Conservation (phyloP, 1,284 basidiomycete genomes). For the Phellopilus nigrolimitatus region DNA sequence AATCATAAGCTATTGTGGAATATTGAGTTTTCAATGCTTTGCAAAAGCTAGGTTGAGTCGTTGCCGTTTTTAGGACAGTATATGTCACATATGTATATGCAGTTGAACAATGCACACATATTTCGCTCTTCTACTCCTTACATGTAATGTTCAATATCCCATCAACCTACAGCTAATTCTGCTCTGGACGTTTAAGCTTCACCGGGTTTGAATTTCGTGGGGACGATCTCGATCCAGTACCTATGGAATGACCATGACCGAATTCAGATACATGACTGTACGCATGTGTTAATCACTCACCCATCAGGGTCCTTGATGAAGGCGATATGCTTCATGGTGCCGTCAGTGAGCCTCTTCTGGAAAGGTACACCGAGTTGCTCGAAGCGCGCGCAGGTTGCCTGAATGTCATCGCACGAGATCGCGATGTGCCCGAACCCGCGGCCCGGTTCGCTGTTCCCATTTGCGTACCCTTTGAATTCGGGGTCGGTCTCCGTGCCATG, state of each 20-base stretch:
- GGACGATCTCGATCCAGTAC: slow-evolving; percentile 48
- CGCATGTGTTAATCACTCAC: no score
- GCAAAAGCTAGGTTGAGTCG: no score
- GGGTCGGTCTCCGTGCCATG: slow-evolving; percentile 83
- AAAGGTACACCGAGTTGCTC: slow-evolving; percentile 80
- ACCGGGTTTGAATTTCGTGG: slow-evolving; percentile 13
- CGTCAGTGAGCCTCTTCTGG: slow-evolving; percentile 85
- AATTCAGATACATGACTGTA: no score
- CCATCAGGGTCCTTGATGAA: slow-evolving; percentile 89
- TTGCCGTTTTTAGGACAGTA: no score
- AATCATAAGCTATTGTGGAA: no score
- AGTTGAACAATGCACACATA: no score
- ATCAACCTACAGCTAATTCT: not conserved
- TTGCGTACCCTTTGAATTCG: slow-evolving; percentile 74
- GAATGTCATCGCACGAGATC: slow-evolving; percentile 79
- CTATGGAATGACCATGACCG: slow-evolving; percentile 18
- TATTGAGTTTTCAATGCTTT: no score
- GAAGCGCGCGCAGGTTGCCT: slow-evolving; percentile 82
- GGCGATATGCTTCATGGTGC: slow-evolving; percentile 82
- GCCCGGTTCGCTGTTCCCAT: slow-evolving; percentile 81
- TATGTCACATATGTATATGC: no score
- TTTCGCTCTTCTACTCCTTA: no score
- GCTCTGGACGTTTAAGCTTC: slow-evolving; percentile 1
- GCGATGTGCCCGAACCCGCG: slow-evolving; percentile 86
- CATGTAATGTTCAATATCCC: no score